Percentiles rank a stretch among this genome's conserved stretches.
phyloP scores from a whole-genome alignment of 768 basidiomycete species.

The Pholiota conissans region DNA sequence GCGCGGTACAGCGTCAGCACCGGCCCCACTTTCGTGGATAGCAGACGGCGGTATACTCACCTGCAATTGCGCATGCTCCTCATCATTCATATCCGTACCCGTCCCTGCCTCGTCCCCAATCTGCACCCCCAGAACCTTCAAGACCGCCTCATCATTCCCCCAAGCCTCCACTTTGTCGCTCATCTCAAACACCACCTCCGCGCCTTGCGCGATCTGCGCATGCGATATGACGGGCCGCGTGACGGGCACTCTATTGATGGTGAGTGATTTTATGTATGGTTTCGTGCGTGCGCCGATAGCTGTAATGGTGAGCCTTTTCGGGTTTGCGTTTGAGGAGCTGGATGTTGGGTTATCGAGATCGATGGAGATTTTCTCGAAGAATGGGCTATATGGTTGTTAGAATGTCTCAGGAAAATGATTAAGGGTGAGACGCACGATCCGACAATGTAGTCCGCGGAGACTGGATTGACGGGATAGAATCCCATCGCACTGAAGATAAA shows the following conservation, averaged over 20 bases:
- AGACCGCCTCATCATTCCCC: constrained; percentile 30
- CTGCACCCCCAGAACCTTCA: constrained; percentile 16
- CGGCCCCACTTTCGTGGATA: constrained; percentile 3
- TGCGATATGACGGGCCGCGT: constrained; percentile 55
- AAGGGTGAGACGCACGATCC: constrained; percentile 55
- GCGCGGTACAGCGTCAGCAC: constrained; percentile 9
- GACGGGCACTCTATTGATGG: constrained; percentile 49
- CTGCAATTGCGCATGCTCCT: background rate
- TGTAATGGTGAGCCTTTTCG: constrained; percentile 45
- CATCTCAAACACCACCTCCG: constrained; percentile 66
- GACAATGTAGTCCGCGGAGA: constrained; percentile 71
- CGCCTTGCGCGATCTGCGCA: constrained; percentile 59
- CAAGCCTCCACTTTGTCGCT: constrained; percentile 36
- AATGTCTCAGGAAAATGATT: background rate
- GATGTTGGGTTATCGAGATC: constrained; percentile 41
- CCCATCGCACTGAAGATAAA: constrained; percentile 82
- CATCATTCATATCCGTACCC: background rate
- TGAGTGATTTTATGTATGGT: constrained; percentile 61
- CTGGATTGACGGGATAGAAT: constrained; percentile 85
- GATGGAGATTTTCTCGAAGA: constrained; percentile 55
- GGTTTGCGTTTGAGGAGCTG: background rate
- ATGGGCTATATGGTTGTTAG: constrained; percentile 33
- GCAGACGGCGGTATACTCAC: constrained; percentile 9
- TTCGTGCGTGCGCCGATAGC: constrained; percentile 58
- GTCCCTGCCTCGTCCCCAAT: background rate